Base-by-base conservation (phyloP, 106 monocot species). In the Chionographis japonica region DNA sequence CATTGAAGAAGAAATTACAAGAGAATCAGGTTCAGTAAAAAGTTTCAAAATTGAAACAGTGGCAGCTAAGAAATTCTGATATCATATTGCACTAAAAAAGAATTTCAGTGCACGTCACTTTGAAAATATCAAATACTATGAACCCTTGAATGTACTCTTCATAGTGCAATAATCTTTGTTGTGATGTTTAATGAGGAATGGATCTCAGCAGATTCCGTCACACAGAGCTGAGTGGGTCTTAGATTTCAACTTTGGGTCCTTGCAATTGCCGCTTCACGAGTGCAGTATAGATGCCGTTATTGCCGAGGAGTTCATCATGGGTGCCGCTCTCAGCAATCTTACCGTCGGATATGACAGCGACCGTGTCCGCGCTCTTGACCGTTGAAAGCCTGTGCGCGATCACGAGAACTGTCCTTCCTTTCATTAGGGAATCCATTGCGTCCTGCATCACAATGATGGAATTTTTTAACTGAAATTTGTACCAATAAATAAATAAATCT, bases 381-480 rank as follows among this genome's bases (percentile, higher is more conserved):
- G 98, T 98, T 36, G 98, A 98, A 15, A 98, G 90, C 66, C 98
- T 69, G 82, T 98, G 98, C 7, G 93, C 98, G 75, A 98, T 98
- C 57, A 98, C 98, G 10, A 98, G 93, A 42, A 93, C 98, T 0
- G 98, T 98, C 54, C 98, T 75, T 63, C 98, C 98, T 76, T 83
- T 78, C 98, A 98, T 98, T 62, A 93, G 57, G 17, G 98, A 98
- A 69, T 98, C 98, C 98, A 98, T 93, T 2, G 98, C 98, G 75
- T 98, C 98, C 98, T 98, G 79, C 9, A 56, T n/a, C 54, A 65
- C 13, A 3, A 6, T 43, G 4, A 66, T 4, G 4, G 19, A 4
- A 4, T 61, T 4, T 43, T n/a, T 62, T 20, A 49, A n/a, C n/a
- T n/a, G 15, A 36, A 52, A 16, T 5, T 71, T 12, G 2, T 16